These are phyloP conservation scores for Scheffersomyces spartinae DNA, from an alignment of 805 yeast genomes.

Conservation along the genomic window DNA sequence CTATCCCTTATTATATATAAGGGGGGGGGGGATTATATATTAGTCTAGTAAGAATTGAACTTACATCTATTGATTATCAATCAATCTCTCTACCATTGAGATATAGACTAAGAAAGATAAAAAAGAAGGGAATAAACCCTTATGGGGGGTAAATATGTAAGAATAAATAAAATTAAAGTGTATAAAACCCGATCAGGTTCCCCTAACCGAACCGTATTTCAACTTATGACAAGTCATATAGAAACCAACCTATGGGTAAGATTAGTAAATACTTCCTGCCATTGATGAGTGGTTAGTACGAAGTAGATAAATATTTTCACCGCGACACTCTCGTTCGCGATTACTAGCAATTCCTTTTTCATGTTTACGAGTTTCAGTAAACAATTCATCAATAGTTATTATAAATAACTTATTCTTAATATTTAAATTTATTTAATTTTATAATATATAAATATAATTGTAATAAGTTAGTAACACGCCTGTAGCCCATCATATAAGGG, in stretches of 20 bases:
- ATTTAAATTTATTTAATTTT: constrained; percentile 3
- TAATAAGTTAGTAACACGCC: constrained; percentile 7
- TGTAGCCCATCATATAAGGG: constrained; percentile 9
- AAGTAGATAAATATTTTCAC: constrained; percentile 7
- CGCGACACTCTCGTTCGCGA: constrained; percentile 6
- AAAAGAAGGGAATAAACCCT: no score
- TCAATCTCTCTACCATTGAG: constrained; percentile 6
- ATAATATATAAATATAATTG: constrained; percentile 3
- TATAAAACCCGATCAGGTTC: constrained; percentile 9
- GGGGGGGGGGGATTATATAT: no score
- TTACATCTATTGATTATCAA: constrained; percentile 5
- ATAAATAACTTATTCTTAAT: constrained; percentile 3
- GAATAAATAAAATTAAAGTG: no score
- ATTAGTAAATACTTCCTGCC: constrained; percentile 4
- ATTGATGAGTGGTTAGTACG: constrained; percentile 10
- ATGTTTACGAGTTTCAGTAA: constrained; percentile 7
- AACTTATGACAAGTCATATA: constrained; percentile 7
- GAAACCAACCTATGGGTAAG: constrained; percentile 1
- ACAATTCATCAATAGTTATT: no score
- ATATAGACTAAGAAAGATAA: constrained; percentile 5
- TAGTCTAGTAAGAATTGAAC: constrained; percentile 6
- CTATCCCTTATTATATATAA: no score
- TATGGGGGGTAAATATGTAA: no score
- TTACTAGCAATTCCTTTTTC: constrained; percentile 9
- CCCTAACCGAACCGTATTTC: constrained; percentile 9